phyloP scores from a whole-genome alignment of 2,329 filamentous ascomycete species.

The Neophaeococcomyces mojaviensis region DNA sequence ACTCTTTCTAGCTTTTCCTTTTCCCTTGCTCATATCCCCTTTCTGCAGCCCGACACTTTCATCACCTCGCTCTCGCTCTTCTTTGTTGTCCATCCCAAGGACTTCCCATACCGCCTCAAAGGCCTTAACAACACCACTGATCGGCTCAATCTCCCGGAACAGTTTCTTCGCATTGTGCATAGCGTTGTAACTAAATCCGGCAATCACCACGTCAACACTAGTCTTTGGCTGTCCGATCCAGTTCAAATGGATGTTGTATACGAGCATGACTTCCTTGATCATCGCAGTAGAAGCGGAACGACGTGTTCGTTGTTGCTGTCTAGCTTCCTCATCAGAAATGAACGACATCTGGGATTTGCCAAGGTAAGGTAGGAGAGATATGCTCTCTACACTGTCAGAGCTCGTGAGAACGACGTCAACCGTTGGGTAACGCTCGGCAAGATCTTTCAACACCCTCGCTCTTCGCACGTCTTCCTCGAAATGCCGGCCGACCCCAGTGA shows the following conservation, averaged over 20 bases:
- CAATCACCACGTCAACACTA: slow-evolving; percentile 11
- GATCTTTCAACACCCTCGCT: slow-evolving; percentile 16
- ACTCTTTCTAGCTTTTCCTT: too few species aligned
- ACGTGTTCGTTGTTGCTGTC: background rate
- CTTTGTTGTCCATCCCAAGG: slow-evolving; percentile 8
- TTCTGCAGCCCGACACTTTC: background rate
- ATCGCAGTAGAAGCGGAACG: background rate
- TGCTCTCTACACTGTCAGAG: background rate
- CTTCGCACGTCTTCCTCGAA: slow-evolving; percentile 18
- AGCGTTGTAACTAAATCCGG: slow-evolving; percentile 13
- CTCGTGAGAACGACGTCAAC: background rate
- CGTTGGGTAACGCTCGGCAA: slow-evolving; percentile 1
- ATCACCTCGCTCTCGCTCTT: slow-evolving; percentile 6
- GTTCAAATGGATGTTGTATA: slow-evolving; percentile 16
- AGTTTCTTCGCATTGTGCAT: slow-evolving; percentile 12
- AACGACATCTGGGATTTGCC: slow-evolving; percentile 9
- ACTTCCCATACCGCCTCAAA: slow-evolving; percentile 14
- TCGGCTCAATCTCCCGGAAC: slow-evolving; percentile 14
- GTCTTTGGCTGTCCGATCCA: slow-evolving; percentile 16
- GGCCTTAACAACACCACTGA: slow-evolving; percentile 13
- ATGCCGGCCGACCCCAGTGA: slow-evolving; percentile 22
- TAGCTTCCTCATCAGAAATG: background rate
- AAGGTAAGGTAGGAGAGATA: slow-evolving; percentile 15
- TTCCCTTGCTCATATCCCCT: slow-evolving; percentile 6
- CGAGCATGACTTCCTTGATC: slow-evolving; percentile 15